phyloP scores from a whole-genome alignment of 768 basidiomycete genomes.

The Botryobasidium botryosum region DNA sequence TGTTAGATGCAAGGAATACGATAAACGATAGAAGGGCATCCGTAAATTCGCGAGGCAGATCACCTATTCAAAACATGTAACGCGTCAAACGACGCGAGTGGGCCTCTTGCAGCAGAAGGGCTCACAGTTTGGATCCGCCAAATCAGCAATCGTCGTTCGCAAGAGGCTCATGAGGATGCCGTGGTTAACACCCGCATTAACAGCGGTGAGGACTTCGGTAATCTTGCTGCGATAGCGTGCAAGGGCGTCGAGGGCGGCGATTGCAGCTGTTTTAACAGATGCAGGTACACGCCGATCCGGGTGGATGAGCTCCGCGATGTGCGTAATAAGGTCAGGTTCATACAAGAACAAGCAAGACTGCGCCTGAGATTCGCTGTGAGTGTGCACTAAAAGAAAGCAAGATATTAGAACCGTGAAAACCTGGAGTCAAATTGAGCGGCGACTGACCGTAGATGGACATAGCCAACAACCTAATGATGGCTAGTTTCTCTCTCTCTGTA shows the following conservation, averaged over 20 bases:
- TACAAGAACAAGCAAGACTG: conserved; percentile 76
- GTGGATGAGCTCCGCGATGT: conserved; percentile 79
- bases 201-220: conserved; percentile 72
- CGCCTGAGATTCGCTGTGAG: conserved; percentile 62
- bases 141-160: conserved; percentile 61
- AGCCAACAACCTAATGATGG: conserved; percentile 65
- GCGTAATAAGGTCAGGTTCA: conserved; percentile 80
- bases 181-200: conserved; percentile 93
- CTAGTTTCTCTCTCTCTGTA: conserved; percentile 56
- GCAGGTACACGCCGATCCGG: conserved; percentile 55
- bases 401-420: background rate
- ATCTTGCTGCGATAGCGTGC: conserved; percentile 69
- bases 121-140: conserved; percentile 45
- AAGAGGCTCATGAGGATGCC: conserved; percentile 84
- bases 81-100: background rate
- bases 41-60: conserved; percentile 20
- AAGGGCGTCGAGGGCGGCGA: conserved; percentile 81
- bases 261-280: conserved; percentile 63
- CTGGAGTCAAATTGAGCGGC: background rate
- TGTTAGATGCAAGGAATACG: conserved; percentile 70
- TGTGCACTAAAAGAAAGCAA: conserved; percentile 41
- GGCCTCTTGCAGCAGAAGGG: conserved; percentile 15
- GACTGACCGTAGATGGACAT: conserved; percentile 57
- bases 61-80: conserved; percentile 11
- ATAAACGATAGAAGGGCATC: conserved; percentile 79